Conservation (phyloP, 768 basidiomycete species). For the Rubroboletus pulcherrimus region DNA sequence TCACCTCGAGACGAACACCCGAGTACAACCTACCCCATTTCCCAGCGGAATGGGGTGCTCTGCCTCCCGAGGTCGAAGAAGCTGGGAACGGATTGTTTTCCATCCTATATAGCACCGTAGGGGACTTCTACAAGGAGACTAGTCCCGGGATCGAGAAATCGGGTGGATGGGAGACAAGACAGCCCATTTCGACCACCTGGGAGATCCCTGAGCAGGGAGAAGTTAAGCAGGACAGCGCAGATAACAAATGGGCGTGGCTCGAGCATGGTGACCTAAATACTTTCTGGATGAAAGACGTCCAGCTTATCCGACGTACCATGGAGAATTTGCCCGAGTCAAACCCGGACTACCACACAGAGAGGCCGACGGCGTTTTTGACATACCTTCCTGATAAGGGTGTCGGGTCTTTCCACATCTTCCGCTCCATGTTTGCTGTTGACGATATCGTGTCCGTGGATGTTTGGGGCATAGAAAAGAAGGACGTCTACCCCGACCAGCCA, state of each 20-base stretch:
- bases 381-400: constrained; percentile 46
- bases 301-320: constrained; percentile 33
- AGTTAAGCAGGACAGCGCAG: background rate
- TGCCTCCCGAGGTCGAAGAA: constrained; percentile 33
- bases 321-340: constrained; percentile 1
- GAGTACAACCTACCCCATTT: constrained; percentile 29
- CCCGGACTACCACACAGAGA: constrained; percentile 2
- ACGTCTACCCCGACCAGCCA: background rate
- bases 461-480: constrained; percentile 12
- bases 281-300: constrained; percentile 35
- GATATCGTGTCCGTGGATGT: constrained; percentile 7
- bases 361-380: constrained; percentile 24
- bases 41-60: constrained; percentile 40
- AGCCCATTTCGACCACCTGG: constrained; percentile 39
- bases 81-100: constrained; percentile 43
- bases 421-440: constrained; percentile 21
- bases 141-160: constrained; percentile 30
- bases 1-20: constrained; percentile 34
- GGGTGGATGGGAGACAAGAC: constrained; percentile 40
- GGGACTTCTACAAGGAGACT: constrained; percentile 42
- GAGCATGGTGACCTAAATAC: constrained; percentile 17
- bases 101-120: constrained; percentile 44
- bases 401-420: constrained; percentile 38
- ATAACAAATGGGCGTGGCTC: constrained; percentile 27
- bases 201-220: constrained; percentile 19